Percentiles rank a stretch among this genome's conserved stretches.
These are phyloP conservation scores for Aspergillus neotritici DNA, from an alignment of 2,329 filamentous ascomycete genomes.

Conservation along the genomic window DNA sequence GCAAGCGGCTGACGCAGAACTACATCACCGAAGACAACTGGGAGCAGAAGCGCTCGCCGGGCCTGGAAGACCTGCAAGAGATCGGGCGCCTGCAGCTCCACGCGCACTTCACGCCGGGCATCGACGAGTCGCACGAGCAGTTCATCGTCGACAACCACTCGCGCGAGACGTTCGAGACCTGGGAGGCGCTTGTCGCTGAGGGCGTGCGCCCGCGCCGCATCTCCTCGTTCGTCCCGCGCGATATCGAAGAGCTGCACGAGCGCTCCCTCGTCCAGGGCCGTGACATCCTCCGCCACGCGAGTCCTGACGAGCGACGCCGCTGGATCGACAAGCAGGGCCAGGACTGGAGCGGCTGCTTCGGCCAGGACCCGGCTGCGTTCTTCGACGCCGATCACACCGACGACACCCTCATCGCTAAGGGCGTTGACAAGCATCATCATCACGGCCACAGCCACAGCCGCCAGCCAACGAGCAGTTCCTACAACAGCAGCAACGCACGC, in stretches of 20 bases:
- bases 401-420: no score
- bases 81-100: conserved; percentile 76
- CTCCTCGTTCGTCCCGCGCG: conserved; percentile 64
- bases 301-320: conserved; percentile 60
- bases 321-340: conserved; percentile 76
- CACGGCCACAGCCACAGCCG: no score
- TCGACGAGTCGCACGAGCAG: conserved; percentile 74
- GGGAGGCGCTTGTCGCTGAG: conserved; percentile 86
- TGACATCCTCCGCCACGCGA: conserved; percentile 69
- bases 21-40: conserved; percentile 80
- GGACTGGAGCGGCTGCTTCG: conserved; percentile 85
- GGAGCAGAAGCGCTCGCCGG: conserved; percentile 55
- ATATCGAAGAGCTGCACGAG: conserved; percentile 72
- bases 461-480: no score
- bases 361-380: conserved; percentile 63
- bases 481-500: no score
- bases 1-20: conserved; percentile 76
- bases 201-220: conserved; percentile 72
- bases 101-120: conserved; percentile 81
- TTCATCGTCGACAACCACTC: conserved; percentile 85
- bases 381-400: conserved; percentile 35
- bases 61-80: conserved; percentile 69
- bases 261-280: conserved; percentile 71
- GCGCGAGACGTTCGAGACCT: conserved; percentile 88
- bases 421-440: no score